These are phyloP conservation scores for Thinopyrum elongatum DNA, from an alignment of 176 grass and related monocot genomes.

Conservation along the genomic window DNA sequence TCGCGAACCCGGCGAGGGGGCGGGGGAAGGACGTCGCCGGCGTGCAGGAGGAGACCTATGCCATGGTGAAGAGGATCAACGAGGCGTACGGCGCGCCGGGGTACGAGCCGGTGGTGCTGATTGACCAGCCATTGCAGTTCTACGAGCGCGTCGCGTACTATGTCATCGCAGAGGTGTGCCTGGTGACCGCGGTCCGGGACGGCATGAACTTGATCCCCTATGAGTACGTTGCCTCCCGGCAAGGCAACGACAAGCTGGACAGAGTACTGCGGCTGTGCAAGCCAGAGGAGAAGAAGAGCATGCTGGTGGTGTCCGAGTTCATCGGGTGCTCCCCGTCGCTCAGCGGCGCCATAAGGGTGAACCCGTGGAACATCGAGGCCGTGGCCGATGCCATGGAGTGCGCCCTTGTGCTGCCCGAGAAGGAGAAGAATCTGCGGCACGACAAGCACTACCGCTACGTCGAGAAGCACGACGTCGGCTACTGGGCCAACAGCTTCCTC, in stretches of 20 bases:
- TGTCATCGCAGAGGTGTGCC: conserved; percentile 73
- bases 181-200: conserved; percentile 89
- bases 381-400: conserved; percentile 84
- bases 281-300: conserved; percentile 67
- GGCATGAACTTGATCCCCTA: conserved; percentile 97
- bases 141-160: conserved; percentile 87
- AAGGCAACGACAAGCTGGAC: conserved; percentile 66
- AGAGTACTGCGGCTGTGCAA: conserved; percentile 40
- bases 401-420: conserved; percentile 61
- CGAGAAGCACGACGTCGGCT: conserved; percentile 68
- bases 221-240: conserved; percentile 77
- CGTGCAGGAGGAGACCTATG: conserved; percentile 66
- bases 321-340: conserved; percentile 88
- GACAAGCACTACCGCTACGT: conserved; percentile 91
- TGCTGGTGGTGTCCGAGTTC: conserved; percentile 92
- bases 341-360: conserved; percentile 79
- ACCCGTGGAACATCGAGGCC: conserved; percentile 93
- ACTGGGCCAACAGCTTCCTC: conserved; percentile 83
- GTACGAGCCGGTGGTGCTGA: conserved; percentile 74
- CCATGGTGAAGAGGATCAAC: conserved; percentile 72
- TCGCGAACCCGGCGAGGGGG: conserved; percentile 80
- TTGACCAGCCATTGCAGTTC: conserved; percentile 78
- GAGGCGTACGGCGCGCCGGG: conserved; percentile 51
- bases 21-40: conserved; percentile 75
- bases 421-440: conserved; percentile 79